A percentile compares a stretch with the other conserved stretches of the same genome.
Evolutionary conservation across 2,329 filamentous ascomycete genomes (phyloP).

Genomic region (Tolypocladium album): DNA sequence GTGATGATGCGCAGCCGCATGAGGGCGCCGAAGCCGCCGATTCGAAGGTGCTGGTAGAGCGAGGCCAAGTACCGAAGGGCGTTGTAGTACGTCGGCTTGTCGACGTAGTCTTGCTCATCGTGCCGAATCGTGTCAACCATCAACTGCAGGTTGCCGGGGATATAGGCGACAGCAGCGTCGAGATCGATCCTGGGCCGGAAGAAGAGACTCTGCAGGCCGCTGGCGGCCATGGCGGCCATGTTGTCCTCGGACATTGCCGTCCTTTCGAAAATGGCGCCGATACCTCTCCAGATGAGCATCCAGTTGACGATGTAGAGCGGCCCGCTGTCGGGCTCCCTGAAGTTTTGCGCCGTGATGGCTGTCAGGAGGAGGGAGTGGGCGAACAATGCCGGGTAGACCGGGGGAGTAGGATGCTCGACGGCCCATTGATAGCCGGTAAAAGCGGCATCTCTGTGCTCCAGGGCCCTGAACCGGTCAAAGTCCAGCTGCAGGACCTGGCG

Average conservation of each 20-base stretch:
- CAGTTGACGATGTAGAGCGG: conserved; percentile 43
- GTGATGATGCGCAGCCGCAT: conserved; percentile 40
- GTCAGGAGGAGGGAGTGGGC: conserved; percentile 40
- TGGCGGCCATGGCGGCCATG: conserved; percentile 18
- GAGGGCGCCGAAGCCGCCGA: conserved; percentile 28
- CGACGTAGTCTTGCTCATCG: conserved; percentile 28
- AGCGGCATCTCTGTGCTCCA: conserved; percentile 36
- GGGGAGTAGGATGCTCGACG: conserved; percentile 32
- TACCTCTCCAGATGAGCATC: conserved; percentile 45
- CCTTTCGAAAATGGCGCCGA: conserved; percentile 32
- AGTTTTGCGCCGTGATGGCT: conserved; percentile 37
- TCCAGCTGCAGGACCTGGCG: conserved; percentile 29
- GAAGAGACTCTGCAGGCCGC: conserved; percentile 37
- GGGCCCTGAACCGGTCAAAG: conserved; percentile 26
- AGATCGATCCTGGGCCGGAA: conserved; percentile 37
- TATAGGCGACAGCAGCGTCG: conserved; percentile 24
- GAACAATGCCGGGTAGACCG: conserved; percentile 37
- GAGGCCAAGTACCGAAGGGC: conserved; percentile 39
- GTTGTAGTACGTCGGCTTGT: conserved; percentile 30
- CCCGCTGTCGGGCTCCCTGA: conserved; percentile 33
- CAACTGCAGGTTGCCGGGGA: conserved; percentile 37
- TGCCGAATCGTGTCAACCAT: conserved; percentile 35
- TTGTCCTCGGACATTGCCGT: conserved; percentile 10
- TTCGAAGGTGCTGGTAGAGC: conserved; percentile 35
- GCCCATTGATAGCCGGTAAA: conserved; percentile 42